These are phyloP conservation scores for Rosa multiflora DNA, from an alignment of 306 rosid genomes.

Conservation along the genomic window DNA sequence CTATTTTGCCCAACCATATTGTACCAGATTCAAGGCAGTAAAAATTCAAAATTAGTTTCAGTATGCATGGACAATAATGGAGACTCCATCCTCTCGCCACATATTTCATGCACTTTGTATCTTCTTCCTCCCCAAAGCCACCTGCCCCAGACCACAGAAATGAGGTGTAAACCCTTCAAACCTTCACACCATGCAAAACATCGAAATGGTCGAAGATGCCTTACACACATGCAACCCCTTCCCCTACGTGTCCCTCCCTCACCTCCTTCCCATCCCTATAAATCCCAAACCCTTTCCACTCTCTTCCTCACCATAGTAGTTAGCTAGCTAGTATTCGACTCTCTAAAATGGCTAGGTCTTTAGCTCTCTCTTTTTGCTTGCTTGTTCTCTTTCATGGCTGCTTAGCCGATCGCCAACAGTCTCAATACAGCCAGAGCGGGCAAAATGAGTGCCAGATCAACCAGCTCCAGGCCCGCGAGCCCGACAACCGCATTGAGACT, in stretches of 20 bases:
- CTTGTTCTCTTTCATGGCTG: slow-evolving; percentile 41
- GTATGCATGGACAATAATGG: neutral
- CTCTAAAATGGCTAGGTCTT: slow-evolving; percentile 36
- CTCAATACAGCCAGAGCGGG: neutral
- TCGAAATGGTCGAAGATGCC: slow-evolving; percentile 24
- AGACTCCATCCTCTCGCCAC: neutral
- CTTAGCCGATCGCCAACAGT: slow-evolving; percentile 13
- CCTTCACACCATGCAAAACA: slow-evolving; percentile 13
- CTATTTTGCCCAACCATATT: too few relatives aligned
- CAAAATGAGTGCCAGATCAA: slow-evolving; percentile 35
- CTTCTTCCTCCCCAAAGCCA: slow-evolving; percentile 13
- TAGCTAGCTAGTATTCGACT: neutral
- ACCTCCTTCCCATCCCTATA: slow-evolving; percentile 3
- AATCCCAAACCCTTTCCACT: slow-evolving; percentile 13
- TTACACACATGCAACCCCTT: slow-evolving; percentile 14
- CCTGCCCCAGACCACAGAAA: neutral
- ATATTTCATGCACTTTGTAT: slow-evolving; percentile 1
- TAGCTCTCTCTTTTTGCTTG: slow-evolving; percentile 39
- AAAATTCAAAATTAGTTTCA: neutral
- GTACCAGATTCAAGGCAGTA: neutral
- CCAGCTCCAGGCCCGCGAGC: slow-evolving; percentile 37
- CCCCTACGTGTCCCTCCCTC: neutral
- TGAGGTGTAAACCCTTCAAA: slow-evolving; percentile 21
- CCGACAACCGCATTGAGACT: slow-evolving; percentile 33
- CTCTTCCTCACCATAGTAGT: slow-evolving; percentile 17